These are phyloP conservation scores for Fusarium sp. DNA, from an alignment of 2,329 filamentous ascomycete genomes.

Conservation along the genomic window DNA sequence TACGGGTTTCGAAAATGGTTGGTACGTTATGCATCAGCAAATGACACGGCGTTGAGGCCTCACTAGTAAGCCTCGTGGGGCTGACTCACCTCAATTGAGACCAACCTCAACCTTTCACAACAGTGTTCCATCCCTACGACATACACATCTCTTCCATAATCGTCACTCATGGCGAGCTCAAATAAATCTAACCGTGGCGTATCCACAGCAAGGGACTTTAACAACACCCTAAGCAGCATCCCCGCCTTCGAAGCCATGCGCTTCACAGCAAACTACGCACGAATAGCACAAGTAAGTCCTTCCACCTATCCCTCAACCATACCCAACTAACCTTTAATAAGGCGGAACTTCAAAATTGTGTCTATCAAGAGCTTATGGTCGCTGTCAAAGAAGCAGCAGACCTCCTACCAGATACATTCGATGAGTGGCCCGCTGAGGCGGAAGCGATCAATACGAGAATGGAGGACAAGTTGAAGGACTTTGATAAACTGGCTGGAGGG, in stretches of 20 bases:
- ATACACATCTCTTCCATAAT: too few relatives aligned
- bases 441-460: neutral
- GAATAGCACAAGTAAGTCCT: neutral
- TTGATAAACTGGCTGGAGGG: neutral
- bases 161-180: neutral
- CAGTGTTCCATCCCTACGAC: neutral
- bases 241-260: slow-evolving; percentile 21
- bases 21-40: neutral
- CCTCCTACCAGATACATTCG: neutral
- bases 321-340: too few relatives aligned
- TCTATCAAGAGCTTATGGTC: slow-evolving; percentile 7
- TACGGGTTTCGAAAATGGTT: too few relatives aligned
- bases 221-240: neutral
- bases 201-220: slow-evolving; percentile 7
- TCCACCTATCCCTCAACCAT: too few relatives aligned
- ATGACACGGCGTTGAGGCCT: neutral
- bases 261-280: slow-evolving; percentile 6
- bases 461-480: neutral
- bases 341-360: slow-evolving; percentile 2
- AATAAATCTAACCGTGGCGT: neutral
- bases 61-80: slow-evolving; percentile 6
- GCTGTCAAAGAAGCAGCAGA: neutral
- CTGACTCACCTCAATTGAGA: neutral
- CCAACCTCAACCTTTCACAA: neutral
- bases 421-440: slow-evolving; percentile 12